phyloP scores from a whole-genome alignment of 2,329 filamentous ascomycete species.

The Aureobasidium sp. region DNA sequence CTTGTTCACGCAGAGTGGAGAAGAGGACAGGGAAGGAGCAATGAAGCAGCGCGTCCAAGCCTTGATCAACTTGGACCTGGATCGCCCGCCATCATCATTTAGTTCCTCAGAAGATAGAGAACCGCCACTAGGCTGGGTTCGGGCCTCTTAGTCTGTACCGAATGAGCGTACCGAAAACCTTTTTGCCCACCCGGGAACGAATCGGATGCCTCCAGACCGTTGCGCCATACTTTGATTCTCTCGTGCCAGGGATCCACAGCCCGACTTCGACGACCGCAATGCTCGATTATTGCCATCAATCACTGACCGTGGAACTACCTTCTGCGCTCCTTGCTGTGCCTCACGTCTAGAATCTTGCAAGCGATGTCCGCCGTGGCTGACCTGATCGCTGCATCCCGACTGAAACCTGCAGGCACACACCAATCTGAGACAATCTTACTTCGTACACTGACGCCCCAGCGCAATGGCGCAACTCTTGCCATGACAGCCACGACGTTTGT shows the following conservation, averaged over 20 bases:
- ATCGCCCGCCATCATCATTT: constrained; percentile 8
- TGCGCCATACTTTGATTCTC: constrained; percentile 4
- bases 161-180: constrained; percentile 11
- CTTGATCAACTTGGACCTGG: constrained; percentile 10
- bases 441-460: background rate
- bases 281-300: background rate
- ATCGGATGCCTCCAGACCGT: constrained; percentile 7
- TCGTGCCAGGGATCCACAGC: background rate
- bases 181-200: constrained; percentile 11
- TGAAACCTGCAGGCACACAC: constrained; percentile 10
- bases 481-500: constrained; percentile 7
- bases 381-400: constrained; percentile 1
- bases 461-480: constrained; percentile 1
- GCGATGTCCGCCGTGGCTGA: background rate
- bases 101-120: constrained; percentile 5
- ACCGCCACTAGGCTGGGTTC: constrained; percentile 12
- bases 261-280: background rate
- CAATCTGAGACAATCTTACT: constrained; percentile 11
- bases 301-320: background rate
- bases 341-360: background rate
- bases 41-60: constrained; percentile 3
- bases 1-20: constrained; percentile 7
- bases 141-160: constrained; percentile 11
- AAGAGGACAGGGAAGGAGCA: constrained; percentile 4
- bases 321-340: background rate